Base-by-base conservation (phyloP, 352 stramenopile genomes). In the Paralagenidium karlingii region DNA sequence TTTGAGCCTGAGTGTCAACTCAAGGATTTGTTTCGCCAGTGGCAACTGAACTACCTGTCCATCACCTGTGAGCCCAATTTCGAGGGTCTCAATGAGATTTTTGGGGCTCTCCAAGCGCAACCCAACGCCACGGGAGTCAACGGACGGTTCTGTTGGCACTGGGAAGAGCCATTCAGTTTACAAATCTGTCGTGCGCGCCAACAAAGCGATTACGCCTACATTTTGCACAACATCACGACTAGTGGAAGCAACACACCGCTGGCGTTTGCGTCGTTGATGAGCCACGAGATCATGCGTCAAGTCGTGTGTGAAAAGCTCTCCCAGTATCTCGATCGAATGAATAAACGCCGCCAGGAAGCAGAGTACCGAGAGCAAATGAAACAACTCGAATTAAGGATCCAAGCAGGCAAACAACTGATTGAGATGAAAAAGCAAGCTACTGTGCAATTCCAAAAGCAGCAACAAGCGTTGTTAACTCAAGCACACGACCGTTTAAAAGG, bases 131-230 rank as follows among this genome's bases (percentile, higher is more conserved):
- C 67, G 8, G 63, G 71, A 3, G 53, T 85, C 2, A 66, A 64
- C 16, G 68, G 71, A 9, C 68, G 75, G 11, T 80, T 75, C 30
- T 73, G 55, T 29, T 89, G 75, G 75, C 71, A 89, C 34, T 53
- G 61, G 0, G 49, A 67, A 2, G 61, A 73, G 12, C 36, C 47
- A 0, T 40, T 61, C 1, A 42, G 48, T 21, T 34, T 43, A 1
- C 40, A 59, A 5, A 43, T 89, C 19, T 65, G 58, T 45, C 64
- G 67, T 1, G 38, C 33, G 26, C 62, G 75, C 0, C 34, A 59
- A 8, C 71, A 78, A 37, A 70, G 70, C 12, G 71, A 85, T 47
- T 57, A 65, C 30, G 16, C 69, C 2, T 68, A 80, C 39, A 51
- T 82, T 7, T 54, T 74, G 19, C 43, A 64, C 33, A 85, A 81